Conservation (phyloP, 2,329 filamentous ascomycete genomes). For the Ploettnerulaceae sp. region DNA sequence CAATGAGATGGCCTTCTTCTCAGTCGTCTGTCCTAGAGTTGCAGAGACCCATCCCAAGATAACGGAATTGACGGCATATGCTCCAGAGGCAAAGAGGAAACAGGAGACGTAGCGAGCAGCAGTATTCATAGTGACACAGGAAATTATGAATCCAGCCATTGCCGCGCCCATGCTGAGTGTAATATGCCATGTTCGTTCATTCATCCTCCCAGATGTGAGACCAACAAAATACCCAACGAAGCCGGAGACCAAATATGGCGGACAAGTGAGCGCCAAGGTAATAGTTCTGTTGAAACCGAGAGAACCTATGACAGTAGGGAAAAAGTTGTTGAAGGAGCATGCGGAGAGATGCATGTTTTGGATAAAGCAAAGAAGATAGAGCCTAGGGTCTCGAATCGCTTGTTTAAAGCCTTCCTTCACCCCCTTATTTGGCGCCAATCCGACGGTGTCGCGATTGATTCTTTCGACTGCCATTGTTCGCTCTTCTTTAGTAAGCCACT, state of each 20-base stretch:
- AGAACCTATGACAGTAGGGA: constrained; percentile 42
- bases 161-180: constrained; percentile 29
- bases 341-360: constrained; percentile 43
- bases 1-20: constrained; percentile 24
- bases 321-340: constrained; percentile 41
- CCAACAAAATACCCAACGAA: constrained; percentile 20
- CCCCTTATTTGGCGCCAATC: constrained; percentile 39
- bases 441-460: constrained; percentile 41
- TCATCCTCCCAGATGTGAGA: constrained; percentile 27
- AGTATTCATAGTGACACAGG: constrained; percentile 27
- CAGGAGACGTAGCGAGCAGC: constrained; percentile 34
- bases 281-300: constrained; percentile 42
- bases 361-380: constrained; percentile 41
- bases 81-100: constrained; percentile 33
- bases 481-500: constrained; percentile 35
- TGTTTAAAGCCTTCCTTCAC: constrained; percentile 39
- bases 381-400: constrained; percentile 31
- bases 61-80: constrained; percentile 33
- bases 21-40: constrained; percentile 21
- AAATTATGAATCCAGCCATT: constrained; percentile 32
- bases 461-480: constrained; percentile 40
- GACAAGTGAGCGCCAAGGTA: constrained; percentile 41
- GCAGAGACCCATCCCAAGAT: constrained; percentile 25
- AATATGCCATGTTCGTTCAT: constrained; percentile 34
- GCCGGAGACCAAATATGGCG: constrained; percentile 25